Evolutionary conservation across 83 land plant genomes (phyloP), one percentile per base, ranked within the genome.

Genomic region (Thuja plicata): DNA sequence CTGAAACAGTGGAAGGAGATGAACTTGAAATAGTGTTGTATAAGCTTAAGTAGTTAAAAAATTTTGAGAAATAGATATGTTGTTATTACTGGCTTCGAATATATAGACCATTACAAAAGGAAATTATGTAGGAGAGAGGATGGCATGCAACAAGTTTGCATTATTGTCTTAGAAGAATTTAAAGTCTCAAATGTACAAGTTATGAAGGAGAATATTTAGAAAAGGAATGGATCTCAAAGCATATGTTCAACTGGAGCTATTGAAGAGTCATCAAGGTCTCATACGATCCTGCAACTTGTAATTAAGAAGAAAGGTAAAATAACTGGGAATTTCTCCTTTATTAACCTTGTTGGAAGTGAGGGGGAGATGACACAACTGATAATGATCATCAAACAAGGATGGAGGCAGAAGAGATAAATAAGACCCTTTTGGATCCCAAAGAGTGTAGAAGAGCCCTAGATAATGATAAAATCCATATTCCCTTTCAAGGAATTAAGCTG

Each of bases 261-360:
- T 94, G 99, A 98, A 92, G 99, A 98, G 89, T 97, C 99, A 62
- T 98, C 99, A 13, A 93, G 99, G 89, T 96, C 98, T 73, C 99
- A 98, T 96, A 99, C 99, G 86, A 97, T 98, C 24, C 88, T 98
- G 54, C 99, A 98, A 88, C 96, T 98, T 89, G 97, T 90, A 73
- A 88, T 98, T 52, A 98, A 98, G 92, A 96, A 94, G 91, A 93
- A 92, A 24, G 90, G 76, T 71, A 97, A 94, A 86, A 85, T 95
- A 87, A 90, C 96, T 40, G 99, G 99, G 17, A 98, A 98, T 90
- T 93, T 98, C 16, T 98, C 99, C 55, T 98, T 98, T 80, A 97
- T 98, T 94, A 99, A 98, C 90, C 95, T 98, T 57, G 99, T 99
- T 92, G 99, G 99, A 48, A 98, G 99, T 93, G 99, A 98, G 89